A percentile compares a stretch with the other conserved stretches of the same genome.
These are phyloP conservation scores for Fusarium sp. DNA, from an alignment of 2,329 filamentous ascomycete genomes.

Conservation along the genomic window DNA sequence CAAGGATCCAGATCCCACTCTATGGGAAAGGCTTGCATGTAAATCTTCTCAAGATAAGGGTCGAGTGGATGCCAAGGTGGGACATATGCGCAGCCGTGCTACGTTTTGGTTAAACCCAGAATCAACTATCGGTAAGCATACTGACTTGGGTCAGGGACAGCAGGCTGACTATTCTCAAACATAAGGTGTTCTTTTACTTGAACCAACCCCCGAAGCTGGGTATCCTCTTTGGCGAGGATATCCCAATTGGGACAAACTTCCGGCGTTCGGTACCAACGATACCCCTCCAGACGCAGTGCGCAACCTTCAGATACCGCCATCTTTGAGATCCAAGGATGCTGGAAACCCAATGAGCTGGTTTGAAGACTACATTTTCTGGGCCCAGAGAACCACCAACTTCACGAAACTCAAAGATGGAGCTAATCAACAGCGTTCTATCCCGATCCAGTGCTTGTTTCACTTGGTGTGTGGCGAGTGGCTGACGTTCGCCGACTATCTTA, in stretches of 20 bases:
- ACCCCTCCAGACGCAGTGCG: neutral
- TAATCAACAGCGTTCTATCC: neutral
- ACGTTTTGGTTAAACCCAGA: neutral
- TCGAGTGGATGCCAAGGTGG: neutral
- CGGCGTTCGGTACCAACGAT: neutral
- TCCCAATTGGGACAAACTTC: neutral
- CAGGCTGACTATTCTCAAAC: neutral
- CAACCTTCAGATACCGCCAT: neutral
- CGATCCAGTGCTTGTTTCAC: neutral
- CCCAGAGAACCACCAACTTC: neutral
- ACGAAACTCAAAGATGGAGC: rapidly evolving
- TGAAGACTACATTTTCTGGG: neutral
- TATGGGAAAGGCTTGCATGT: neutral
- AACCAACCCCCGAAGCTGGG: neutral
- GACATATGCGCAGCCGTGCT: neutral
- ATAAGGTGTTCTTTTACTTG: neutral
- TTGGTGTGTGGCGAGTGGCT: neutral
- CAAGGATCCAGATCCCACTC: neutral
- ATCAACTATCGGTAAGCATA: neutral
- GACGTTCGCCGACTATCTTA: neutral
- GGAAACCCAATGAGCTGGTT: neutral
- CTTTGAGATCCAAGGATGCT: neutral
- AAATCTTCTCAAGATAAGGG: rapidly evolving
- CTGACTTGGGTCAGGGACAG: rapidly evolving
- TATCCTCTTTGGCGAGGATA: neutral